A percentile compares a stretch with the other conserved stretches of the same genome.
Evolutionary conservation across 2,329 filamentous ascomycete species (phyloP).

Genomic region (Epichloe gansuensis): DNA sequence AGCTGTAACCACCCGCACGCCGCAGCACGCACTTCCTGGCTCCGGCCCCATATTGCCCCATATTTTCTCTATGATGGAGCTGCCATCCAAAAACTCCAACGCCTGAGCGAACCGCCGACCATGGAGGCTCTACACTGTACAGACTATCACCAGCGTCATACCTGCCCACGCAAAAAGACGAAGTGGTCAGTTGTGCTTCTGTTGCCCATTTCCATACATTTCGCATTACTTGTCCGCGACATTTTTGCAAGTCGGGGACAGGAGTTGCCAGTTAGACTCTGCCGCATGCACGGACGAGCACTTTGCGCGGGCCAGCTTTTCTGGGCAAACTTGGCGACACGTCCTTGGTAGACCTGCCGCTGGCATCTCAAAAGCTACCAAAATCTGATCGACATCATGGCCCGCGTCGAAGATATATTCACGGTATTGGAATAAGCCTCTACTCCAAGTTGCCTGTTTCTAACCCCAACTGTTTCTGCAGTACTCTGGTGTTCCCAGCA

Average conservation of each 20-base stretch:
- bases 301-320: neutral
- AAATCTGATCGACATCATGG: slow-evolving; percentile 25
- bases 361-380: neutral
- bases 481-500: slow-evolving; percentile 38
- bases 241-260: too few species aligned
- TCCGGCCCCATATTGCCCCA: neutral
- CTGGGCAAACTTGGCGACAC: neutral
- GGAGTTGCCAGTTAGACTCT: too few species aligned
- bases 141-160: too few species aligned
- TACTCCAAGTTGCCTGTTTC: neutral
- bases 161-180: too few species aligned
- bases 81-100: neutral
- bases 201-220: too few species aligned
- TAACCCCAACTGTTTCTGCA: slow-evolving; percentile 8
- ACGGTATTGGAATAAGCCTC: slow-evolving; percentile 24
- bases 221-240: too few species aligned
- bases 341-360: neutral
- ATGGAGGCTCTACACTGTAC: too few species aligned
- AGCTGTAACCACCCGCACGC: neutral
- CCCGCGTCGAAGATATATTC: slow-evolving; percentile 48
- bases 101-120: neutral
- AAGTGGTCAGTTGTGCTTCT: too few species aligned
- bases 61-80: neutral
- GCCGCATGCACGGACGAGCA: too few species aligned
- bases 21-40: too few species aligned